Evolutionary conservation across 345 rosid species (phyloP).

Genomic region (Noccaea caerulescens): DNA sequence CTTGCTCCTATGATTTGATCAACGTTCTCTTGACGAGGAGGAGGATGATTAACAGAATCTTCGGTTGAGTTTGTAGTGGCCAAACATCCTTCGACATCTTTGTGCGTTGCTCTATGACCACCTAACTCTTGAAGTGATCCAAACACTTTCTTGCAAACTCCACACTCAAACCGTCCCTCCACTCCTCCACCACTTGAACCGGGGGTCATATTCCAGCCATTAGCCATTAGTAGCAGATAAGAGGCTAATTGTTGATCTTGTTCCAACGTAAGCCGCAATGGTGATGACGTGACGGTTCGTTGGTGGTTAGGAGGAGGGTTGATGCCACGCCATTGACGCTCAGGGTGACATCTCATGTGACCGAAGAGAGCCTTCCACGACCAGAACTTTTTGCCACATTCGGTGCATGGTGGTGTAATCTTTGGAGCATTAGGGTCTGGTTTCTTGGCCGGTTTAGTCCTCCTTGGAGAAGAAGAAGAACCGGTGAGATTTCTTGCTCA

Average conservation of each 20-base stretch:
- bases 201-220: neutral
- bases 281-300: conserved; percentile 18
- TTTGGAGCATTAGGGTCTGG: conserved; percentile 65
- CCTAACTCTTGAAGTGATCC: conserved; percentile 76
- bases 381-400: conserved; percentile 82
- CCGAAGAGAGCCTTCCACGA: conserved; percentile 87
- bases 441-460: conserved; percentile 45
- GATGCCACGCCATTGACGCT: conserved; percentile 75
- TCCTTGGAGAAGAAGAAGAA: conserved; percentile 13
- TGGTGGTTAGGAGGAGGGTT: conserved; percentile 54
- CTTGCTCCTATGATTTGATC: conserved; percentile 37
- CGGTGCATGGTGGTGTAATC: conserved; percentile 67
- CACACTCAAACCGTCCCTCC: conserved; percentile 51
- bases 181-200: conserved; percentile 29
- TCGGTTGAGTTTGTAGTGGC: conserved; percentile 50
- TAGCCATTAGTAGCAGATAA: conserved; percentile 57
- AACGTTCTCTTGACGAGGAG: conserved; percentile 9
- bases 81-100: conserved; percentile 69
- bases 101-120: conserved; percentile 73
- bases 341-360: conserved; percentile 95
- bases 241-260: conserved; percentile 66
- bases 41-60: neutral
- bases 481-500: too few species aligned
- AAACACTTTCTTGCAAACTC: conserved; percentile 74
- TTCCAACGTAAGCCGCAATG: conserved; percentile 37